A percentile compares a stretch with the other conserved stretches of the same genome.
phyloP scores from a whole-genome alignment of 2,329 filamentous ascomycete genomes.

The Orbilia javanica region DNA sequence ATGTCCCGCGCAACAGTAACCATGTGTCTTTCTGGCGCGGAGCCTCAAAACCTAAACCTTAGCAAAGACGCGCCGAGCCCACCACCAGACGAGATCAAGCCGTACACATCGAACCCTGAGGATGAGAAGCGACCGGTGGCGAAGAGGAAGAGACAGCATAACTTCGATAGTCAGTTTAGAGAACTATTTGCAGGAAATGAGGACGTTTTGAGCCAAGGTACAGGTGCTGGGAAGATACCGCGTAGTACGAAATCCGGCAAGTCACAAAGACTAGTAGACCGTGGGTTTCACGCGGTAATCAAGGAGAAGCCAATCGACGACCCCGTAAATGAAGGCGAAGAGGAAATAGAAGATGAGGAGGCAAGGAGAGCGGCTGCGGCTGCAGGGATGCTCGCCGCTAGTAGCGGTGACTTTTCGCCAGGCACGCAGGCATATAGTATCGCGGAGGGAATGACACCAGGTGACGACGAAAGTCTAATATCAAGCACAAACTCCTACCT shows the following conservation, averaged over 20 bases:
- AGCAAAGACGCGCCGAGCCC: conserved; percentile 43
- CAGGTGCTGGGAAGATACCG: conserved; percentile 52
- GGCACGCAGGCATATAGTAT: conserved; percentile 33
- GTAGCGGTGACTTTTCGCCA: conserved; percentile 37
- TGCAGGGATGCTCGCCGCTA: conserved; percentile 44
- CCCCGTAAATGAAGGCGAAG: conserved; percentile 1
- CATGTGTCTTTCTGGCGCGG: conserved; percentile 80
- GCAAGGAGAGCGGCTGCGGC: conserved; percentile 36
- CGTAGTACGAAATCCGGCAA: conserved; percentile 17
- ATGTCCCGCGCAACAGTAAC: conserved; percentile 96
- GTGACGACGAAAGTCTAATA: conserved; percentile 52
- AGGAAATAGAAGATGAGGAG: conserved; percentile 53
- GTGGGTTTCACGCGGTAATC: conserved; percentile 56
- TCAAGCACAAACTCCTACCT: conserved; percentile 57
- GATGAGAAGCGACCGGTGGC: conserved; percentile 17
- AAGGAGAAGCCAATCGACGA: conserved; percentile 58
- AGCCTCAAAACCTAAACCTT: conserved; percentile 61
- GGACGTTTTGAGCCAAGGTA: conserved; percentile 47
- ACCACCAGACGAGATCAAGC: conserved; percentile 54
- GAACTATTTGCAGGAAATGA: conserved; percentile 56
- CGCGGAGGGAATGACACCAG: conserved; percentile 46
- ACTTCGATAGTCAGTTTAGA: conserved; percentile 53
- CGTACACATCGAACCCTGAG: conserved; percentile 41
- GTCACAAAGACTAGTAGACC: conserved; percentile 45
- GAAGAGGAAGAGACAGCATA: conserved; percentile 41